Base-by-base conservation (phyloP, 768 basidiomycete species). In the Termitomyces sp. region DNA sequence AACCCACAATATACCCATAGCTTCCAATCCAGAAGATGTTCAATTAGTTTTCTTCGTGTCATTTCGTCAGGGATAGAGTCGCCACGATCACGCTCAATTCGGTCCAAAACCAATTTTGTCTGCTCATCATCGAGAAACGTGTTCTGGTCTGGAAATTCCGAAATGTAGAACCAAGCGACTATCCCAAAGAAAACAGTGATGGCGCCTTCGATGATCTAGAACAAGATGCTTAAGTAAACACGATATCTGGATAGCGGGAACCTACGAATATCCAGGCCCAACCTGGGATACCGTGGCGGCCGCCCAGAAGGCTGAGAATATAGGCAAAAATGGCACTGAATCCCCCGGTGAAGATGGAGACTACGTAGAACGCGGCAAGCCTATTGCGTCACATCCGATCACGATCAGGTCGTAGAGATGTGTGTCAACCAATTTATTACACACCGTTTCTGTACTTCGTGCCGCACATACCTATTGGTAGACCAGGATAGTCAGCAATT, bases 181-280 rank as follows among this genome's bases (percentile, higher is more conserved):
- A 79, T 62, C 2, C 81, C 79, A 51, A 79, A 75, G 4, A 60
- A 61, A 27, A 81, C 72, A 14, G 81, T 83, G 55, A 82, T 68
- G 36, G 71, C 71, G 7, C 81, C 80, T 65, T 82, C 81, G 24
- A 82, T 69, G 49, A 82, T 79, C 81, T 83, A 56, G 52, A 55
- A 30, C 14, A 53, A 46, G 32, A 20, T 44, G 26, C 16, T n/a
- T 26, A 42, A 34, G n/a, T 55, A n/a, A 60, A 54, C 37, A 33
- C 53, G 22, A 32, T 33, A 14, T 20, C 13, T 37, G 37, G 22
- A 27, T n/a, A 22, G 59, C 46, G 10, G 45, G 39, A 20, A 65
- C 76, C 62, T 62, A 79, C 82, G 64, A 82, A 82, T 51, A 82
- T 81, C 79, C 80, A 83, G 1, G 79, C 72, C 80, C 81, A 82